Evolutionary conservation across 1,284 basidiomycete genomes (phyloP).

Genomic region (Psilocybe mexicana): DNA sequence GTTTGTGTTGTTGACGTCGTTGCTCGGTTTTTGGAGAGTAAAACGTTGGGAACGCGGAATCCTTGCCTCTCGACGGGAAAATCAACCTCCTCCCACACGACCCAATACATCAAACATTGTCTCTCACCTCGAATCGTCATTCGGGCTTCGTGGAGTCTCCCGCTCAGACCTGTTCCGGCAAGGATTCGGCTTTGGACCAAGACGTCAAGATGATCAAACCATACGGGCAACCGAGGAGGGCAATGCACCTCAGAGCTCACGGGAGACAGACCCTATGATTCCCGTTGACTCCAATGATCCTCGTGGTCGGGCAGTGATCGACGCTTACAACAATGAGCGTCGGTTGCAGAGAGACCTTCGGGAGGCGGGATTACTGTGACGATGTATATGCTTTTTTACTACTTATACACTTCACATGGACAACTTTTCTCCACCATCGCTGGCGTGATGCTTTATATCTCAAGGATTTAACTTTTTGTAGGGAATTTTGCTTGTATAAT

Average conservation of each 20-base stretch:
- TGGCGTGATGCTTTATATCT: slow-evolving; percentile 4
- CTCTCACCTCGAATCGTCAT: slow-evolving; percentile 45
- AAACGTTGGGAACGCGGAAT: slow-evolving; percentile 85
- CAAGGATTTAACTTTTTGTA: not conserved
- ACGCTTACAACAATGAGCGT: slow-evolving; percentile 54
- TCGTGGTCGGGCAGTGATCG: slow-evolving; percentile 42
- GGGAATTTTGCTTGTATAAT: slow-evolving; percentile 16
- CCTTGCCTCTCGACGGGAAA: slow-evolving; percentile 51
- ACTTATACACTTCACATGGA: not conserved
- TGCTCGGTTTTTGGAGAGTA: slow-evolving; percentile 91
- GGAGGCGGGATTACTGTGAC: slow-evolving; percentile 62
- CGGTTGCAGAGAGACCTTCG: slow-evolving; percentile 61
- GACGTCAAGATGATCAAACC: slow-evolving; percentile 21
- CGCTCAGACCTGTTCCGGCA: slow-evolving; percentile 51
- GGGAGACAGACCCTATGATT: slow-evolving; percentile 40
- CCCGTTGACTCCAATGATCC: slow-evolving; percentile 39
- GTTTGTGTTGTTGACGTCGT: slow-evolving; percentile 87
- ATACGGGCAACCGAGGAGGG: slow-evolving; percentile 28
- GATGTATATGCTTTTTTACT: not conserved
- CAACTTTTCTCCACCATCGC: not conserved
- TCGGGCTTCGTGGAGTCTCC: slow-evolving; percentile 47
- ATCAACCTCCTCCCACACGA: slow-evolving; percentile 25
- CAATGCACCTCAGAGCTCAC: slow-evolving; percentile 22
- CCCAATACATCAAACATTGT: slow-evolving; percentile 28
- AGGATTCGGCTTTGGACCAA: slow-evolving; percentile 46